Evolutionary conservation across 495 filamentous ascomycete species (phyloP).

Genomic region (Hamigera avellanea): DNA sequence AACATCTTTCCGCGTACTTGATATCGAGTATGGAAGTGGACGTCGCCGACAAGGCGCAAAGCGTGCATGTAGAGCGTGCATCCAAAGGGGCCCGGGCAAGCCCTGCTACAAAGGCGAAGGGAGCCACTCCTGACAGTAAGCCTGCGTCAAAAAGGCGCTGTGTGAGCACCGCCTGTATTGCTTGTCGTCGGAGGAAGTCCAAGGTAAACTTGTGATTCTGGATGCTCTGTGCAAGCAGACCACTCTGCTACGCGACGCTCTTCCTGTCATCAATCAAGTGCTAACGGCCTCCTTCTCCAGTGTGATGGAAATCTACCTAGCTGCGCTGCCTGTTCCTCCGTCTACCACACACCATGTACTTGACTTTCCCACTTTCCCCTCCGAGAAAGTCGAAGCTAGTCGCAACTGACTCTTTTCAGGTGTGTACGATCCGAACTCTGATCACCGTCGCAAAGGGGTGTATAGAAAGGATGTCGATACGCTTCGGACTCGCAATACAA

Average conservation of each 20-base stretch:
- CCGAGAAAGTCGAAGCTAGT: not conserved
- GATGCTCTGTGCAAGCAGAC: slow-evolving; percentile 6
- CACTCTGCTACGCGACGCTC: too few relatives aligned
- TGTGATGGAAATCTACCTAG: slow-evolving; percentile 89
- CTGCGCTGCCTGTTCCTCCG: slow-evolving; percentile 88
- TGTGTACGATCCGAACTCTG: slow-evolving; percentile 90
- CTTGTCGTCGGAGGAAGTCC: slow-evolving; percentile 79
- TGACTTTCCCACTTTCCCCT: not conserved
- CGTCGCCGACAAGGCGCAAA: not conserved
- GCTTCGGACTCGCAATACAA: slow-evolving; percentile 76
- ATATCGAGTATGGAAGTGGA: not conserved
- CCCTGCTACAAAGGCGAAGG: slow-evolving; percentile 9
- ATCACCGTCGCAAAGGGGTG: slow-evolving; percentile 91
- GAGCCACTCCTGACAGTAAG: slow-evolving; percentile 21
- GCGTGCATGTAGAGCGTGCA: slow-evolving; percentile 2
- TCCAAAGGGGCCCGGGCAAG: slow-evolving; percentile 8
- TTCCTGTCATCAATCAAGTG: not conserved
- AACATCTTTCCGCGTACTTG: not conserved
- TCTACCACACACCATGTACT: slow-evolving; percentile 69
- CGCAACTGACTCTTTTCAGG: slow-evolving; percentile 20
- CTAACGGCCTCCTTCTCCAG: slow-evolving; percentile 18
- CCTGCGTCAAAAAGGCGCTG: slow-evolving; percentile 63
- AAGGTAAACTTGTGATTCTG: slow-evolving; percentile 40
- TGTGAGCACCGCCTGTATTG: slow-evolving; percentile 88
- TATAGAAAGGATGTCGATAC: slow-evolving; percentile 92